These are phyloP conservation scores for Syzygium aqueum DNA, from an alignment of 345 rosid species.

Conservation along the genomic window DNA sequence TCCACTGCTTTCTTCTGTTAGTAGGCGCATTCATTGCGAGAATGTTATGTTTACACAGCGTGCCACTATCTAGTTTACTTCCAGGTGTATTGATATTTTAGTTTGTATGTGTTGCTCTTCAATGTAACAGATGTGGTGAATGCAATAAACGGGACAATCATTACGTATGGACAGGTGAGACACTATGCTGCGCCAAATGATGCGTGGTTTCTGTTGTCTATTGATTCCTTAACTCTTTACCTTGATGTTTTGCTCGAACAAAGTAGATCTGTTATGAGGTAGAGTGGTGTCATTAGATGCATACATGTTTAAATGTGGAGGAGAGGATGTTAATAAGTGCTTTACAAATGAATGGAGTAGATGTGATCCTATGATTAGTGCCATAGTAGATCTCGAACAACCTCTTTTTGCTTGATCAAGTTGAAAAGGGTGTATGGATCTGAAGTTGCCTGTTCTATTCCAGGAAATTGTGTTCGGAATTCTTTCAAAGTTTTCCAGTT, in stretches of 20 bases:
- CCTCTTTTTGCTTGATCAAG: background rate
- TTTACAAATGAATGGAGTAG: background rate
- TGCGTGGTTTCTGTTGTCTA: background rate
- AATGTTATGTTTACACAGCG: no score
- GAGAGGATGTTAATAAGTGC: background rate
- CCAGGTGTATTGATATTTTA: background rate
- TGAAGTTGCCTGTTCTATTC: background rate
- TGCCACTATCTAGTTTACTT: background rate
- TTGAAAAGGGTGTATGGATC: background rate
- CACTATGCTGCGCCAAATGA: background rate
- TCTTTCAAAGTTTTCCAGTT: background rate
- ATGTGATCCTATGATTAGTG: background rate
- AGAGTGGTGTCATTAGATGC: background rate
- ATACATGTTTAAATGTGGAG: background rate
- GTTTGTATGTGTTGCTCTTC: background rate
- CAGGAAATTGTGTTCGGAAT: fast-evolving
- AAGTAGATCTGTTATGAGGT: background rate
- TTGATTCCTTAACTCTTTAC: background rate
- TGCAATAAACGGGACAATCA: constrained; percentile 70
- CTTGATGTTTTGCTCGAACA: background rate
- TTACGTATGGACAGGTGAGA: constrained; percentile 80
- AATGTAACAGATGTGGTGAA: constrained; percentile 51
- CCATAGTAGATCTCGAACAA: background rate
- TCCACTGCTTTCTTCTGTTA: background rate
- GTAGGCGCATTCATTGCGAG: no score